Percentiles rank a stretch among this genome's conserved stretches.
These are phyloP conservation scores for Pseudogymnoascus sp. DNA, from an alignment of 2,329 filamentous ascomycete genomes.

Conservation along the genomic window DNA sequence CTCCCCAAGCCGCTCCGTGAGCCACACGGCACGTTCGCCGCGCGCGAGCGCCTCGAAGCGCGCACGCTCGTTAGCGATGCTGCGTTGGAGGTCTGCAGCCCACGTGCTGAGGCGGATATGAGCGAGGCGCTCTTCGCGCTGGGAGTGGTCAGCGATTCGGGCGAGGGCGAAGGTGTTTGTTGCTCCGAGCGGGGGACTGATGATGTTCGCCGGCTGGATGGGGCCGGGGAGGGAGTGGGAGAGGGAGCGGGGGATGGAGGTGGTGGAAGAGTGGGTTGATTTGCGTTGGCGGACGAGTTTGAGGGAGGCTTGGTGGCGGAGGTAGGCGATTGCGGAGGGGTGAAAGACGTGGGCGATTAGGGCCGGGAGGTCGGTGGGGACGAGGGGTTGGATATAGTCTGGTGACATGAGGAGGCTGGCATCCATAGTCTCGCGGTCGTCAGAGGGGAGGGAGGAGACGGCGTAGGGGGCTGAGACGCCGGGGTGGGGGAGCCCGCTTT, in stretches of 20 bases:
- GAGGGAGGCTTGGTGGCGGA: constrained; percentile 74
- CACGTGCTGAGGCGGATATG: constrained; percentile 72
- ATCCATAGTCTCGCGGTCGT: constrained; percentile 79
- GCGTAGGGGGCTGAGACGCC: constrained; percentile 50
- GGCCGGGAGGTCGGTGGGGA: constrained; percentile 63
- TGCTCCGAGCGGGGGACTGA: constrained; percentile 21
- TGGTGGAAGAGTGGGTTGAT: not conserved
- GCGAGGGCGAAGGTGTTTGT: constrained; percentile 52
- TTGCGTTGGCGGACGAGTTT: constrained; percentile 71
- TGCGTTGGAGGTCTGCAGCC: constrained; percentile 74
- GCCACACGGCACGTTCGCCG: constrained; percentile 61
- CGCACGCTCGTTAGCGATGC: constrained; percentile 64
- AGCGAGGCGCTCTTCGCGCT: constrained; percentile 53
- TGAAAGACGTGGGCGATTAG: constrained; percentile 74
- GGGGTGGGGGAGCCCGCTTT: constrained; percentile 19
- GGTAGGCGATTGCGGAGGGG: constrained; percentile 67
- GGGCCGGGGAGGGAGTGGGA: constrained; percentile 28
- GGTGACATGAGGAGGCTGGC: constrained; percentile 89
- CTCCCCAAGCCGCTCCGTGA: constrained; percentile 59
- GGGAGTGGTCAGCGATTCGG: constrained; percentile 51
- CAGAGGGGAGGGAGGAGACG: constrained; percentile 65
- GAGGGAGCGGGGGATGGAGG: constrained; percentile 20
- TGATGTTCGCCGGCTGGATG: constrained; percentile 25
- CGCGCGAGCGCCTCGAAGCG: constrained; percentile 57
- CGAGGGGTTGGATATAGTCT: constrained; percentile 76